Evolutionary conservation across 257 asterid genomes (phyloP).

Genomic region (Solanum peruvianum): DNA sequence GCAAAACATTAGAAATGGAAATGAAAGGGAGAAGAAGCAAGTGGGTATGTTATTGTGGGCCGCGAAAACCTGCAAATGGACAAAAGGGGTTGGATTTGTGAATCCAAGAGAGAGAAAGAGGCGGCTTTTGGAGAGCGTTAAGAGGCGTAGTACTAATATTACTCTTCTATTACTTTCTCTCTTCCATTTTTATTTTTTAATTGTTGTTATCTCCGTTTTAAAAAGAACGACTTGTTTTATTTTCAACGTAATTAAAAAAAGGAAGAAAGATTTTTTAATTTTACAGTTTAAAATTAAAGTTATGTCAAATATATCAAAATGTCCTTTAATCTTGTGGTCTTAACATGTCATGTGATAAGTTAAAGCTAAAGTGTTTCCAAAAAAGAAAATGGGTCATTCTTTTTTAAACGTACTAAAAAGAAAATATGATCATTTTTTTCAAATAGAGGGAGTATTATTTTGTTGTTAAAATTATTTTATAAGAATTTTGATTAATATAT

Average conservation of each 20-base stretch:
- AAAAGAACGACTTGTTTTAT: too few species aligned
- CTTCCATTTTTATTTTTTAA: background rate
- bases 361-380: too few species aligned
- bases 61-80: slow-evolving; percentile 42
- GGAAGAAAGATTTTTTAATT: too few species aligned
- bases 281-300: too few species aligned
- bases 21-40: background rate
- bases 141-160: slow-evolving; percentile 18
- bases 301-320: too few species aligned
- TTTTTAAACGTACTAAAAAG: too few species aligned
- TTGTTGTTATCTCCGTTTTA: too few species aligned
- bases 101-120: background rate
- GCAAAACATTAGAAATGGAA: background rate
- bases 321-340: rapidly evolving
- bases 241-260: too few species aligned
- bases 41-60: background rate
- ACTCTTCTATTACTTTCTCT: background rate
- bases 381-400: rapidly evolving
- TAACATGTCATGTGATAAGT: rapidly evolving
- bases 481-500: too few species aligned
- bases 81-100: slow-evolving; percentile 21
- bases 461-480: too few species aligned
- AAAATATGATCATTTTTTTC: too few species aligned
- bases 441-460: too few species aligned
- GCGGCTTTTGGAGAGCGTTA: slow-evolving; percentile 41